Conservation (phyloP, 1,284 basidiomycete species). For the Sanghuangporus weigelae region DNA sequence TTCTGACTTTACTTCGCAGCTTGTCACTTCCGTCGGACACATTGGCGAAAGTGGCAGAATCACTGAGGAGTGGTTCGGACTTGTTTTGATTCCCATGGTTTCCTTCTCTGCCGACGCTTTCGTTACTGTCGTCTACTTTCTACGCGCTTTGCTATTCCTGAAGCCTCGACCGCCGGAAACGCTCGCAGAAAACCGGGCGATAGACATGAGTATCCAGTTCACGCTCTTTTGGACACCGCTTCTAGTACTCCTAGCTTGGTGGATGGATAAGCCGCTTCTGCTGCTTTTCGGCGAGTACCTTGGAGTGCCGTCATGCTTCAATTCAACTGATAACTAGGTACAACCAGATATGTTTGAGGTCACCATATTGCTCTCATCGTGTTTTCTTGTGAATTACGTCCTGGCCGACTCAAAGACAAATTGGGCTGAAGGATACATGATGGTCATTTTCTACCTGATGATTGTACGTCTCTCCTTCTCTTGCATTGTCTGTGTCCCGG, state of each 20-base stretch:
- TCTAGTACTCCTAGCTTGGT: slow-evolving; percentile 55
- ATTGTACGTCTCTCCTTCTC: slow-evolving; percentile 32
- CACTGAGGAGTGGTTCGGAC: slow-evolving; percentile 60
- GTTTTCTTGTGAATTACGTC: slow-evolving; percentile 68
- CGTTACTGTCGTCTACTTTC: slow-evolving; percentile 26
- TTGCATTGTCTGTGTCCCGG: not conserved
- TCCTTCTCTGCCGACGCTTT: slow-evolving; percentile 64
- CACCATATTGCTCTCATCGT: slow-evolving; percentile 49
- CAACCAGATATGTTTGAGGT: slow-evolving; percentile 51
- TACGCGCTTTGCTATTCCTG: slow-evolving; percentile 32
- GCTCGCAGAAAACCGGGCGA: slow-evolving; percentile 53
- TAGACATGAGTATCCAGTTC: slow-evolving; percentile 65
- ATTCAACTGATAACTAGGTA: not conserved
- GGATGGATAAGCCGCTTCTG: slow-evolving; percentile 44
- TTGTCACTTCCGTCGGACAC: slow-evolving; percentile 56
- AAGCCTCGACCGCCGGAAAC: slow-evolving; percentile 37
- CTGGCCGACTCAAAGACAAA: slow-evolving; percentile 67
- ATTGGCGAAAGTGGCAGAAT: slow-evolving; percentile 41
- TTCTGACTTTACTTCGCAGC: slow-evolving; percentile 28
- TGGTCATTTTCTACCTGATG: slow-evolving; percentile 56
- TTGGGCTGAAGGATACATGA: slow-evolving; percentile 57
- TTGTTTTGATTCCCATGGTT: slow-evolving; percentile 61
- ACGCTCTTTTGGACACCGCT: slow-evolving; percentile 61
- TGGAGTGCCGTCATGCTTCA: not conserved
- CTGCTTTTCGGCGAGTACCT: slow-evolving; percentile 47